A percentile compares a stretch with the other conserved stretches of the same genome.
Evolutionary conservation across 768 basidiomycete genomes (phyloP).

Genomic region (Tylopilus cervinicoccineus): DNA sequence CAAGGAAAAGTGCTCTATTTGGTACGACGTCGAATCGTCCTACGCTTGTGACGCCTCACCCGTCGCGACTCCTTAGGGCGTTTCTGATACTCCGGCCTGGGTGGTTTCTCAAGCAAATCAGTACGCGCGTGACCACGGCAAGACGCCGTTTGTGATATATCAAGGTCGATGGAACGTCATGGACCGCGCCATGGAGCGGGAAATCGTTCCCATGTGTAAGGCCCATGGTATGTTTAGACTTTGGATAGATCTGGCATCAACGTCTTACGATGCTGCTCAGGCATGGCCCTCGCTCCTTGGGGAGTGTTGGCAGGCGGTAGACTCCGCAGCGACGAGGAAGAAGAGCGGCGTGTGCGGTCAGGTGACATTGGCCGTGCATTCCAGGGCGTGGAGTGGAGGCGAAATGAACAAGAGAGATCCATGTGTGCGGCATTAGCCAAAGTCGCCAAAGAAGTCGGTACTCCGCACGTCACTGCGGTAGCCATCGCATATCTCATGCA

Average conservation of each 20-base stretch:
- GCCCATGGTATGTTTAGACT: constrained; percentile 15
- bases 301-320: constrained; percentile 33
- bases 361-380: constrained; percentile 10
- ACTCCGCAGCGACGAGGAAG: constrained; percentile 31
- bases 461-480: constrained; percentile 32
- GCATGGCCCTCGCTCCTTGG: constrained; percentile 36
- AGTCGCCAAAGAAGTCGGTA: constrained; percentile 38
- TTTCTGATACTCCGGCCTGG: constrained; percentile 38
- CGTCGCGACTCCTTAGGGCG: constrained; percentile 24
- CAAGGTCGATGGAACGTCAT: constrained; percentile 36
- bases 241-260: background rate
- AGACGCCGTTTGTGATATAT: constrained; percentile 44
- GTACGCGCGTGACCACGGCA: constrained; percentile 39
- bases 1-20: constrained; percentile 44
- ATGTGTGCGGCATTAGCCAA: constrained; percentile 36
- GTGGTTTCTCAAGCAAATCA: constrained; percentile 38
- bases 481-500: constrained; percentile 45
- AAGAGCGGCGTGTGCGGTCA: constrained; percentile 22
- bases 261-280: background rate
- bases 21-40: constrained; percentile 7
- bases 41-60: background rate
- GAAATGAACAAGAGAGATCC: constrained; percentile 31
- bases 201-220: constrained; percentile 37
- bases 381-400: constrained; percentile 28
- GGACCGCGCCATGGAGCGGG: constrained; percentile 40